Percentiles rank a stretch among this genome's conserved stretches.
phyloP scores from a whole-genome alignment of 495 filamentous ascomycete genomes.

The Parmelia sp. region DNA sequence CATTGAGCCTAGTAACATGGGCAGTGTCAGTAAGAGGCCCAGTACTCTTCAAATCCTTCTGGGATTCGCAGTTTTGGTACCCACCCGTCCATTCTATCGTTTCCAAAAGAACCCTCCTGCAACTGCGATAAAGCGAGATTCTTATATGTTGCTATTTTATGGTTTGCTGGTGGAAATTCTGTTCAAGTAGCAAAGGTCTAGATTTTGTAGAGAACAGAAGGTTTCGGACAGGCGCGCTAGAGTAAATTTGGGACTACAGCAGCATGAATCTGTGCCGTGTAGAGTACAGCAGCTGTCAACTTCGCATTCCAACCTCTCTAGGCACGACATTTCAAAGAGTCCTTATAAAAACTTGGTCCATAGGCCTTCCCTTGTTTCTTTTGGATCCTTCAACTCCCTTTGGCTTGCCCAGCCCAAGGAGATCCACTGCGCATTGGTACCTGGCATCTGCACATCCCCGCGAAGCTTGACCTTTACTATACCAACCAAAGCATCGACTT shows the following conservation, averaged over 20 bases:
- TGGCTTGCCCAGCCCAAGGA: background rate
- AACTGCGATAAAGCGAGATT: background rate
- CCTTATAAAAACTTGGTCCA: background rate
- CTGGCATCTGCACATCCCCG: background rate
- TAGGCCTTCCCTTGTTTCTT: background rate
- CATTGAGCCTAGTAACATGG: conserved; percentile 49
- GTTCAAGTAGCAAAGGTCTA: conserved; percentile 1
- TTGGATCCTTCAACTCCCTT: background rate
- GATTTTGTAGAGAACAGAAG: background rate
- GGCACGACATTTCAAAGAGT: background rate
- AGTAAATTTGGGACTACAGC: background rate
- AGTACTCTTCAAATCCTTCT: background rate
- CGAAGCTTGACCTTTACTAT: conserved; percentile 6
- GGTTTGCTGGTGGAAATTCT: conserved; percentile 1
- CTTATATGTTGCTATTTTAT: conserved; percentile 4
- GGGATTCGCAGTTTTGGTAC: background rate
- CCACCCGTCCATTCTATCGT: conserved; percentile 19
- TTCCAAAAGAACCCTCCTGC: background rate
- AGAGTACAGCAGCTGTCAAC: background rate
- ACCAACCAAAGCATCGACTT: background rate
- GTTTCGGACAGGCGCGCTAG: conserved; percentile 1
- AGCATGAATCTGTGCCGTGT: background rate
- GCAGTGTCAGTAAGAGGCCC: conserved; percentile 1
- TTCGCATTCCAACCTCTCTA: conserved; percentile 3
- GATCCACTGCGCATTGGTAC: background rate